These are phyloP conservation scores for Alternaria arbusti DNA, from an alignment of 2,329 filamentous ascomycete species.

Conservation along the genomic window DNA sequence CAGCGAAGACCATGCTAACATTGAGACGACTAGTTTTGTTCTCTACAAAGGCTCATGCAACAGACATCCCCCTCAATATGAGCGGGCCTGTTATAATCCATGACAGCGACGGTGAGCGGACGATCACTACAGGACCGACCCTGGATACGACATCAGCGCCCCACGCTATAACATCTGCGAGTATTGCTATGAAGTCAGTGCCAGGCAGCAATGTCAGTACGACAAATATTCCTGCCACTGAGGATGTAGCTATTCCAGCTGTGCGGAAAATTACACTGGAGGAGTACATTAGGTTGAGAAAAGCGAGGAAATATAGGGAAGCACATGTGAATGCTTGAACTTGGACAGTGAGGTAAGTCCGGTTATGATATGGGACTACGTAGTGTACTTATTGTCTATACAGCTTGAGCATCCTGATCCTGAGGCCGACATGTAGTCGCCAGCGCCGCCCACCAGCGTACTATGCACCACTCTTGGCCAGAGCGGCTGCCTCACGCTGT, in stretches of 20 bases:
- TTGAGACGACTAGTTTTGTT: neutral
- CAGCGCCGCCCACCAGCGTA: neutral
- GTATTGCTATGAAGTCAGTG: neutral
- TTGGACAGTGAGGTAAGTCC: too few species aligned
- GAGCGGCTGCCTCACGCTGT: neutral
- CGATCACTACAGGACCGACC: neutral
- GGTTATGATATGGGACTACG: neutral
- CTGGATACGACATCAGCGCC: neutral
- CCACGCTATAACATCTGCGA: neutral
- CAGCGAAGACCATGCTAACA: neutral
- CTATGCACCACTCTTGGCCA: neutral
- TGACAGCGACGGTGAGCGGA: neutral
- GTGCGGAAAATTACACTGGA: neutral
- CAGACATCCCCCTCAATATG: neutral
- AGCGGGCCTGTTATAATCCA: neutral
- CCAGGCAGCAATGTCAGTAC: too few species aligned
- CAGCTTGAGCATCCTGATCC: neutral
- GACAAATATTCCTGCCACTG: neutral
- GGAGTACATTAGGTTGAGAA: neutral
- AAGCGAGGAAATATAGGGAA: neutral
- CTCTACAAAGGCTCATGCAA: neutral
- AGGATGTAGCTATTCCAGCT: neutral
- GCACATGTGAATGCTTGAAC: neutral
- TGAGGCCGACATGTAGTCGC: neutral
- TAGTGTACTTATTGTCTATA: neutral